phyloP scores from a whole-genome alignment of 140 eudicot genomes.

The Anethum foeniculum region DNA sequence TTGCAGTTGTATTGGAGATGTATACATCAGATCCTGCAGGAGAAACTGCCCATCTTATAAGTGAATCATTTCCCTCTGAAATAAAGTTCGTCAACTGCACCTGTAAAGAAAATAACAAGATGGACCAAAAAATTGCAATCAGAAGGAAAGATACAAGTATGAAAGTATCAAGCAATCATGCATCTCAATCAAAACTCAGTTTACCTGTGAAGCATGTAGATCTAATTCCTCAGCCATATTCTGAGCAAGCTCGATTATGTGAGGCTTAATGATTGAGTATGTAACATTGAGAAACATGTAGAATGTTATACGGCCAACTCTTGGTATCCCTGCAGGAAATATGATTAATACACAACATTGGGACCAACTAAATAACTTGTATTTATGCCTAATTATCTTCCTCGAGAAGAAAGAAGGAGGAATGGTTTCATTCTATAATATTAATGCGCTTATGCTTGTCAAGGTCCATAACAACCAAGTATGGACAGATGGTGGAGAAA shows the following conservation, averaged over 20 bases:
- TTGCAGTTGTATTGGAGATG: conserved; percentile 56
- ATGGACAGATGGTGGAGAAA: not conserved
- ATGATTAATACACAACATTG: not conserved
- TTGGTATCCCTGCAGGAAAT: conserved; percentile 39
- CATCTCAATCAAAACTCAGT: not conserved
- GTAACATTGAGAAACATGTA: conserved; percentile 42
- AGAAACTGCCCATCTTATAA: conserved; percentile 61
- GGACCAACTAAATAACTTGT: not conserved
- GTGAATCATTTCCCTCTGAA: conserved; percentile 50
- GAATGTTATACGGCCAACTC: conserved; percentile 57
- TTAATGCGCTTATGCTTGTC: not conserved
- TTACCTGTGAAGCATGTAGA: conserved; percentile 67
- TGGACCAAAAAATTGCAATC: not conserved
- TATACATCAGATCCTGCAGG: conserved; percentile 59
- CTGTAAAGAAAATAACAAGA: conserved; percentile 30
- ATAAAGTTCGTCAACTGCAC: conserved; percentile 45
- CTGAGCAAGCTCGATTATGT: conserved; percentile 44
- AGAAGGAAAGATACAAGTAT: not conserved
- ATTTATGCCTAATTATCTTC: not conserved
- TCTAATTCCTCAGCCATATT: conserved; percentile 49
- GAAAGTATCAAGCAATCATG: not conserved
- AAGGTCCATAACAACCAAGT: not conserved
- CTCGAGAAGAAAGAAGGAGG: not conserved
- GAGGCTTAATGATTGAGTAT: conserved; percentile 49
- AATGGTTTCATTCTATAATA: not conserved